Base-by-base conservation (phyloP, 441 rosid species). In the Adansonia rubrostipa region DNA sequence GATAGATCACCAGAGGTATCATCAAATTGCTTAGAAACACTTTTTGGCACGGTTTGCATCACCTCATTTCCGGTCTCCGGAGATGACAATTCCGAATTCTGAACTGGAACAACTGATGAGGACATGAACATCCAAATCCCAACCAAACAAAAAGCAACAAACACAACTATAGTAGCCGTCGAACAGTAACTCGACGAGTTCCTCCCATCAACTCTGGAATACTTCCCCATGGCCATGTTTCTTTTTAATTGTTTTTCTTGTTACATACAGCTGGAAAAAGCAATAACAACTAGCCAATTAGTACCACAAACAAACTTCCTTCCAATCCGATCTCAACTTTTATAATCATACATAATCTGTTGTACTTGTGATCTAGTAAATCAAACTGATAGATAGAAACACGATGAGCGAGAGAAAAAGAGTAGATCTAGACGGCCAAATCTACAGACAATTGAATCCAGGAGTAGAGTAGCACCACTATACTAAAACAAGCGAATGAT, bases 81-180 rank as follows among this genome's bases (percentile, higher is more conserved):
- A 36, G 87, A 47, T 9, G 82, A 78, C 22, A 79, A 50, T 72
- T 51, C 86, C 5, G 85, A 58, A 73, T 82, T 80, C 75, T 78
- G 81, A 44, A 78, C 75, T 0, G 85, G 79, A 65, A 79, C 86
- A 79, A 86, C 76, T 58, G 87, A 85, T 6, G 92, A 81, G 50
- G 89, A 87, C 84, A 83, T 84, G 61, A 88, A 83, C 87, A 83
- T 87, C 93, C 95, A 91, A 14, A 85, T 77, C 64, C 92, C 95
- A 81, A 89, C 82, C 42, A 91, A 83, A 81, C 86, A 83, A 33
- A 88, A 66, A n/a, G 87, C 81, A 56, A 89, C 74, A 33, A 87
- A 1, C 24, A 83, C 61, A 48, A 84, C 86, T 56, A 86, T 62
- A 60, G 82, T 83, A 44, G 86, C 73, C 10, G 85, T 85, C 14